Conservation (phyloP, 192 early-diverging fungal genomes). For the Bifiguratus adelaidae region DNA sequence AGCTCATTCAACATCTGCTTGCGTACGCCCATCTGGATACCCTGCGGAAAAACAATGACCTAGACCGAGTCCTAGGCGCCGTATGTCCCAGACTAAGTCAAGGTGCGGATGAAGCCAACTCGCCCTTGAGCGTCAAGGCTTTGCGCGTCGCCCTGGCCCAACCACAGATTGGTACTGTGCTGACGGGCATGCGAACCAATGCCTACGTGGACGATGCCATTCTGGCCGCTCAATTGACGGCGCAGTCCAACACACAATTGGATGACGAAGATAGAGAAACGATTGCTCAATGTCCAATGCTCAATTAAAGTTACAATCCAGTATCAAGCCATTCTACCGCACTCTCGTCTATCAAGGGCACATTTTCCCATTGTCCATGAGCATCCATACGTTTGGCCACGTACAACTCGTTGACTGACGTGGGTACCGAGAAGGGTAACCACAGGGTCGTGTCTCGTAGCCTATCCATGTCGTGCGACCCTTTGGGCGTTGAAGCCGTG, state of each 20-base stretch:
- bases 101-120: slow-evolving; percentile 20
- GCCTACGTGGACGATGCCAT: slow-evolving; percentile 49
- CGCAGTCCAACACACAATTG: background rate
- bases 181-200: slow-evolving; percentile 50
- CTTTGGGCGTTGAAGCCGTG: no score
- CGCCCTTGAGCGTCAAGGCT: slow-evolving; percentile 40
- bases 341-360: no score
- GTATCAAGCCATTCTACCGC: no score
- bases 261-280: no score
- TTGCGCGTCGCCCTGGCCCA: slow-evolving; percentile 33
- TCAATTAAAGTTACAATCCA: no score
- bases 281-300: no score
- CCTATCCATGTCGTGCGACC: no score
- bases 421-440: no score
- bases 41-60: slow-evolving; percentile 38
- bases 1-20: slow-evolving; percentile 21
- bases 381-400: no score
- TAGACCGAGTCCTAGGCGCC: slow-evolving; percentile 32
- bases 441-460: no score
- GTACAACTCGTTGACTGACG: no score
- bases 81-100: slow-evolving; percentile 22
- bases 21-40: slow-evolving; percentile 35
- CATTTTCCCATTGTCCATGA: no score
- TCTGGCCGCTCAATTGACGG: slow-evolving; percentile 14
- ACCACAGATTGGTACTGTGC: slow-evolving; percentile 34